These are phyloP conservation scores for Eucalyptus virginea DNA, from an alignment of 345 rosid species.

Conservation along the genomic window DNA sequence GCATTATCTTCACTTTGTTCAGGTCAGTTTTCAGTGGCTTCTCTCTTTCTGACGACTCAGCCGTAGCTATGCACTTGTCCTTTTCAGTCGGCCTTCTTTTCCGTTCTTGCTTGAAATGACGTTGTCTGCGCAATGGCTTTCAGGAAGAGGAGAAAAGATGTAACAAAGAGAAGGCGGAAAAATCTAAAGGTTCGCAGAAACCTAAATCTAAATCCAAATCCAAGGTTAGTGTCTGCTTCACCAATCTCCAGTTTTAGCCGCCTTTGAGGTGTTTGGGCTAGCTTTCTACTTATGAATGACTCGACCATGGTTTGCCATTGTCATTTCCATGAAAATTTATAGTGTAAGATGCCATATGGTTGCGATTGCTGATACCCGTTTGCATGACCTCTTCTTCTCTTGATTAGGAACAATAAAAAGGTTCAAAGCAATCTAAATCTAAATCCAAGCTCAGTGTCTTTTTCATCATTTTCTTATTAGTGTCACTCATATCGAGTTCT, in stretches of 20 bases:
- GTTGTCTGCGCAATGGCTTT: not conserved
- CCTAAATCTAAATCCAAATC: slow-evolving; percentile 2
- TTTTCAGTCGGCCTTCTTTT: not conserved
- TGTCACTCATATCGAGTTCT: not conserved
- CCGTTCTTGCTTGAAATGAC: not conserved
- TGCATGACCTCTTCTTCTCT: not conserved
- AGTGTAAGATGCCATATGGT: not conserved
- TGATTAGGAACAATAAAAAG: not conserved
- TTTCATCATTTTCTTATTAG: not conserved
- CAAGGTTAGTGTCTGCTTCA: not conserved
- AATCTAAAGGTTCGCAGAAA: slow-evolving; percentile 6
- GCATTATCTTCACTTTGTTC: slow-evolving; percentile 68
- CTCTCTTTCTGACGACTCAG: not conserved
- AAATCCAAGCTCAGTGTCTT: not conserved
- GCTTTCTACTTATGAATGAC: not conserved
- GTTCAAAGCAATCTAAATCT: not conserved
- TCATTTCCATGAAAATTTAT: not conserved
- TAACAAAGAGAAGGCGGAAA: slow-evolving; percentile 1
- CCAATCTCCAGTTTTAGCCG: not conserved
- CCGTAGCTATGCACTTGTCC: not conserved
- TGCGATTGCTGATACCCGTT: not conserved
- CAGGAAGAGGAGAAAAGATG: slow-evolving; percentile 65
- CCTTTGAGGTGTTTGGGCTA: not conserved
- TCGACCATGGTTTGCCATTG: not conserved
- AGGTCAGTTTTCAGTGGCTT: slow-evolving; percentile 23